Evolutionary conservation across 1,284 basidiomycete genomes (phyloP), one percentile per base, ranked within the genome.

Genomic region (Gymnopus androsaceus): DNA sequence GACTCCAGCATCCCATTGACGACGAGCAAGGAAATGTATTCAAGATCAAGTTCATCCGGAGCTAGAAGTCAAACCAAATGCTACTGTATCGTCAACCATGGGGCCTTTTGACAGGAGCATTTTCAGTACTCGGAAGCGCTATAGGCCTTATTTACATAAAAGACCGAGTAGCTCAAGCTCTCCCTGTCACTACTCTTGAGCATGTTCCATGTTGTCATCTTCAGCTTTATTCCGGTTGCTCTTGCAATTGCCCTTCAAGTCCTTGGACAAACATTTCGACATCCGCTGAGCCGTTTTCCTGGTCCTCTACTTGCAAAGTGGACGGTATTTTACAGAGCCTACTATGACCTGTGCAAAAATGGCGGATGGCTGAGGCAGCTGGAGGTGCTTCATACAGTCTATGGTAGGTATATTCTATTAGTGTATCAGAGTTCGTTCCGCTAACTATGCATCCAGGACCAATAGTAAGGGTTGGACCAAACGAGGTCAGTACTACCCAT

Each of bases 401-500:
- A 58, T 37, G 61, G 61, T 61, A 42, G 0, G 55, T 11, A 23
- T 25, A 15, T 4, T 11, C n/a, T n/a, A n/a, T n/a, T 17, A 14
- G 4, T 36, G 5, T 9, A 37, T 4, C 19, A 25, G 8, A 14
- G 8, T 17, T 23, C 25, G 2, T 15, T 50, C 23, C n/a, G 14
- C 25, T 37, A 14, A 4, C 19, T 23, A n/a, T 23, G 38, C 36
- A 34, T 17, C 14, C 15, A 46, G 61, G 59, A 23, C 53, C 57
- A 25, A 54, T 63, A 8, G 54, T 63, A 5, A 50, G 61, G 19
- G 54, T 63, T 21, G 55, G 55, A 17, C 59, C 61, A 2, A 63
- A 63, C 47, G 55, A 63, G 40, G 59, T 60, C 1, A n/a, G 27
- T 38, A n/a, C n/a, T n/a, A n/a, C 17, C 9, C n/a, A n/a, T n/a